Evolutionary conservation across 108 stramenopile species (phyloP).

Genomic region (Nannochloropsis oceanica): DNA sequence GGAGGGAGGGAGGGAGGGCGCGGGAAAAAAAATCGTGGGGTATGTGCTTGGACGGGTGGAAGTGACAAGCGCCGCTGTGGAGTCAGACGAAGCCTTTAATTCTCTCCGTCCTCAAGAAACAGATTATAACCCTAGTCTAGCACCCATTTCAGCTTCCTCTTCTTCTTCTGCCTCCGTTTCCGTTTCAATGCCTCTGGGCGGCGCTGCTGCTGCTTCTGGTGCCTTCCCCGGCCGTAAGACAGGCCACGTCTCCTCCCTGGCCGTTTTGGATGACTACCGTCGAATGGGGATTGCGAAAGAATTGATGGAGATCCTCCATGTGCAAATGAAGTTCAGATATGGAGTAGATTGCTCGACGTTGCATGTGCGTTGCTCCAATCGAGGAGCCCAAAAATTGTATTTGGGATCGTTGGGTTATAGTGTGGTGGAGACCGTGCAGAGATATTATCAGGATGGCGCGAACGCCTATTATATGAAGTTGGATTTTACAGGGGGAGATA

Average conservation of each 20-base stretch:
- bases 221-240: not conserved
- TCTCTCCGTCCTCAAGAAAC: not conserved
- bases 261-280: conserved; percentile 15
- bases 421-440: not conserved
- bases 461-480: conserved; percentile 13
- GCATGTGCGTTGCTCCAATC: conserved; percentile 21
- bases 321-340: conserved; percentile 2
- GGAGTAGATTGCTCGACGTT: not conserved
- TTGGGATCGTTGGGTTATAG: conserved; percentile 8
- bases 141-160: not conserved
- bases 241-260: conserved; percentile 24
- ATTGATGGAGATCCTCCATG: conserved; percentile 25
- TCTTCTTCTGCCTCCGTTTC: not conserved
- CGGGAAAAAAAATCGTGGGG: conserved; percentile 6
- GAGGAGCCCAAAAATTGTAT: conserved; percentile 11
- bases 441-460: conserved; percentile 18
- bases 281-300: conserved; percentile 7
- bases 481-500: not conserved
- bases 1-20: not conserved
- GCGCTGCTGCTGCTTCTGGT: not conserved
- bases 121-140: not conserved
- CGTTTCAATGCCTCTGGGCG: not conserved
- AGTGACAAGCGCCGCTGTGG: not conserved
- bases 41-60: conserved; percentile 24
- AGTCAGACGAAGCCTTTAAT: not conserved